Evolutionary conservation across 495 filamentous ascomycete genomes (phyloP), one percentile per base, ranked within the genome.

Genomic region (Penicillium simplicissimum): DNA sequence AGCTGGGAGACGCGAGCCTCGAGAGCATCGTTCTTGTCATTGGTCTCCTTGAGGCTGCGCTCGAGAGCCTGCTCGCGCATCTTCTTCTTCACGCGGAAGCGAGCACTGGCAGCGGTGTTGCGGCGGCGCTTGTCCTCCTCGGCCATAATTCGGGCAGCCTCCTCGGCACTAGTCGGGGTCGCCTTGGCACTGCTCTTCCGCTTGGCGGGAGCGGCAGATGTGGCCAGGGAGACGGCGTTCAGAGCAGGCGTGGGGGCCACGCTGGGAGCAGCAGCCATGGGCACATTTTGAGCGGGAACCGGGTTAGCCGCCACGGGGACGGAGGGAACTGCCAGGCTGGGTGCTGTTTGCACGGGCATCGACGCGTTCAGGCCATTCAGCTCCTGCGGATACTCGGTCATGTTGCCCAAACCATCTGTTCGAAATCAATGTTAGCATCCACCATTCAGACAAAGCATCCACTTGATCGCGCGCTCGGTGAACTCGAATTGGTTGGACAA

Each of bases 11-110:
- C 92, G 47, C 89, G 87, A 58, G 86, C 82, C 75, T 97, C 93
- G 14, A 98, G 82, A n/a, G 78, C 76, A 1, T 78, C 77, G 36
- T 94, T 90, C 76, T 93, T 92, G 11, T 96, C 92, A 8, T 80
- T 85, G 76, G 96, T 91, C 63, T 97, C 95, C 80, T 95, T 95
- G 59, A 95, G 88, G 38, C 85, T 85, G 67, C 88, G 88, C 78
- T 98, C 95, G 52, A 98, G 86, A 1, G 91, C 89, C 70, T 91
- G 88, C 81, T 98, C 95, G 52, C 95, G 90, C 82, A 96, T 90
- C 86, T 98, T 98, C 91, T 98, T 98, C 87, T 98, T 98, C 64
- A 98, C 88, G 57, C 95, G 90, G 87, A 98, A 98, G 31, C 95
- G 90, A 9, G 95, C 95, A 58, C 87, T 90, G 34, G 95, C 95